phyloP scores from a whole-genome alignment of 2,329 filamentous ascomycete genomes.

The Pestalotiopsis sp. region DNA sequence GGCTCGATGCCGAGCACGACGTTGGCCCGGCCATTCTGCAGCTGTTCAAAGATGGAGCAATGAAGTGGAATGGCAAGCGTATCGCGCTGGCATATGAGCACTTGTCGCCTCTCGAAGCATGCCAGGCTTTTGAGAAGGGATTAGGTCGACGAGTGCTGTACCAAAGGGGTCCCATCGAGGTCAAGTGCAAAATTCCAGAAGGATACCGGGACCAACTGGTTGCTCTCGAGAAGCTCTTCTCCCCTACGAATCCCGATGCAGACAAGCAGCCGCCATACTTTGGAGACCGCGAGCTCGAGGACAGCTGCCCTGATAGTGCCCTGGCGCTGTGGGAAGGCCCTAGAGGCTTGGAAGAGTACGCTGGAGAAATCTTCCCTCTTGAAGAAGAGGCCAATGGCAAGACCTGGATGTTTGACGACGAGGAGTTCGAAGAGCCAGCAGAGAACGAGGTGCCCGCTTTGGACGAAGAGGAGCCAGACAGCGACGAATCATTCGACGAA shows the following conservation, averaged over 20 bases:
- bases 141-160: constrained; percentile 79
- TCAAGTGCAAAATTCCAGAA: constrained; percentile 81
- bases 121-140: constrained; percentile 75
- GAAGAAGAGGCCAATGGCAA: constrained; percentile 94
- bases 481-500: constrained; percentile 57
- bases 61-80: constrained; percentile 76
- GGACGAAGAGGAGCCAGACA: constrained; percentile 45
- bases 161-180: constrained; percentile 73
- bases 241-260: constrained; percentile 48
- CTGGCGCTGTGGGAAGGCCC: constrained; percentile 89
- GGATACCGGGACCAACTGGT: constrained; percentile 89
- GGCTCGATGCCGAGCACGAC: constrained; percentile 96
- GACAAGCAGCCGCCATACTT: constrained; percentile 64
- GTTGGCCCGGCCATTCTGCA: constrained; percentile 89
- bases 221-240: constrained; percentile 62
- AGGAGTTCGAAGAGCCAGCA: constrained; percentile 37
- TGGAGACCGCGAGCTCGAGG: constrained; percentile 56
- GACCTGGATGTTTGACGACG: constrained; percentile 79
- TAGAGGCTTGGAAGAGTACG: constrained; percentile 89
- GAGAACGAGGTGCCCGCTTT: constrained; percentile 32
- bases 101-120: constrained; percentile 80
- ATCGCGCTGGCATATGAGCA: constrained; percentile 91
- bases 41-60: constrained; percentile 89
- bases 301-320: constrained; percentile 71
- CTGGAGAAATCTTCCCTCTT: constrained; percentile 87